Conservation (phyloP, 116 monocot genomes). For the Papilionanthe hybrid region DNA sequence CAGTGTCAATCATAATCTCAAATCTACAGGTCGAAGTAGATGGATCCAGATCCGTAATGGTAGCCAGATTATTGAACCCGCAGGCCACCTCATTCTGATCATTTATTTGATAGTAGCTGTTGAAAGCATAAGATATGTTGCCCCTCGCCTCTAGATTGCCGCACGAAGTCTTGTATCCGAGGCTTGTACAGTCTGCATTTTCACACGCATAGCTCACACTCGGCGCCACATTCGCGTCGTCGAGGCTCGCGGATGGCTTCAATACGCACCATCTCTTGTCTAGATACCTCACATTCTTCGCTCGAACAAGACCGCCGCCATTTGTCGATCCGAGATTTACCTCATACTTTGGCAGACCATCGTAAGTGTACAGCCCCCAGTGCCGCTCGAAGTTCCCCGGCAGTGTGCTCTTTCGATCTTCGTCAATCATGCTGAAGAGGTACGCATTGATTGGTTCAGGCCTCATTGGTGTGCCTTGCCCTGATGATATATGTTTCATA, state of each 20-base stretch:
- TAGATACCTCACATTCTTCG: constrained; percentile 49
- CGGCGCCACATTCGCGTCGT: constrained; percentile 27
- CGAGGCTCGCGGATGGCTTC: constrained; percentile 12
- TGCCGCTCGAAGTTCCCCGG: constrained; percentile 93
- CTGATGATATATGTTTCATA: constrained; percentile 17
- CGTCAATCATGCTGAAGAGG: constrained; percentile 85
- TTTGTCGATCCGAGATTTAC: constrained; percentile 26
- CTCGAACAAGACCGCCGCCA: constrained; percentile 31
- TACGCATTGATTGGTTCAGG: constrained; percentile 71
- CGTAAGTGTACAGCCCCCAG: constrained; percentile 75
- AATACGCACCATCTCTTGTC: constrained; percentile 75
- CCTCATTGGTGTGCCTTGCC: constrained; percentile 60
- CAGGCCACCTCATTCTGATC: constrained; percentile 46
- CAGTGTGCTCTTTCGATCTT: constrained; percentile 85
- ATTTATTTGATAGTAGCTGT: constrained; percentile 40
- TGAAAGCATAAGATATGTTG: constrained; percentile 84
- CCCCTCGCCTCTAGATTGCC: constrained; percentile 51
- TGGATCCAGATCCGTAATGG: constrained; percentile 13
- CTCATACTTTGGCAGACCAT: constrained; percentile 67
- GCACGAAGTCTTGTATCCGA: constrained; percentile 35
- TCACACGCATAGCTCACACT: constrained; percentile 76
- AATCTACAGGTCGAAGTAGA: constrained; percentile 13
- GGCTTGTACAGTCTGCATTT: constrained; percentile 20
- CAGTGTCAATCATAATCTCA: constrained; percentile 11
- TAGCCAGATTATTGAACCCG: constrained; percentile 13